phyloP scores from a whole-genome alignment of 257 asterid genomes.

The Gardenia jasminoides region DNA sequence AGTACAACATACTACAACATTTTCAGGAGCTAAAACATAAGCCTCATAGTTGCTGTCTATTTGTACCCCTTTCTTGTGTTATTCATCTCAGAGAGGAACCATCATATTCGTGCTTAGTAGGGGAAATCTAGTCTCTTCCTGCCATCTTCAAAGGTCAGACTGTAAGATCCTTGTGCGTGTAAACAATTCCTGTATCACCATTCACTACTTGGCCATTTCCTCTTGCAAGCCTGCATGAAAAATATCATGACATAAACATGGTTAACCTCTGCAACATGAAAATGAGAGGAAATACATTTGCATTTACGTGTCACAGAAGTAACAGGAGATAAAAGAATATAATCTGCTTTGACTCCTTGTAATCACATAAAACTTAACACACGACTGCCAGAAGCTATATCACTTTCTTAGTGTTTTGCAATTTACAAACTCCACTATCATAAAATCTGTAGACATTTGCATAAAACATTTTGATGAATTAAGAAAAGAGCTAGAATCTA shows the following conservation, averaged over 20 bases:
- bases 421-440: background rate
- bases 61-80: background rate
- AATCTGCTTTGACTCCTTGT: background rate
- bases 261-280: background rate
- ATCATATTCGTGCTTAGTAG: too few species aligned
- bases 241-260: background rate
- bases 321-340: background rate
- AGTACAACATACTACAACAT: conserved; percentile 2
- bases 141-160: conserved; percentile 10
- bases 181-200: conserved; percentile 41
- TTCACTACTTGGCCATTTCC: conserved; percentile 54
- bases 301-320: background rate
- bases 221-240: conserved; percentile 44
- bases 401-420: background rate
- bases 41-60: too few species aligned
- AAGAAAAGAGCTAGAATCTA: too few species aligned
- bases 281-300: background rate
- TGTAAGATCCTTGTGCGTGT: conserved; percentile 50
- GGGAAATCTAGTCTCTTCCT: too few species aligned
- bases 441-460: background rate
- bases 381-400: background rate
- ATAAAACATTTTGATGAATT: too few species aligned
- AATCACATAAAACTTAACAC: background rate
- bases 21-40: background rate
- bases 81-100: background rate